Evolutionary conservation across 176 grass and related monocot genomes (phyloP).

Genomic region (Elaeis guineensis): DNA sequence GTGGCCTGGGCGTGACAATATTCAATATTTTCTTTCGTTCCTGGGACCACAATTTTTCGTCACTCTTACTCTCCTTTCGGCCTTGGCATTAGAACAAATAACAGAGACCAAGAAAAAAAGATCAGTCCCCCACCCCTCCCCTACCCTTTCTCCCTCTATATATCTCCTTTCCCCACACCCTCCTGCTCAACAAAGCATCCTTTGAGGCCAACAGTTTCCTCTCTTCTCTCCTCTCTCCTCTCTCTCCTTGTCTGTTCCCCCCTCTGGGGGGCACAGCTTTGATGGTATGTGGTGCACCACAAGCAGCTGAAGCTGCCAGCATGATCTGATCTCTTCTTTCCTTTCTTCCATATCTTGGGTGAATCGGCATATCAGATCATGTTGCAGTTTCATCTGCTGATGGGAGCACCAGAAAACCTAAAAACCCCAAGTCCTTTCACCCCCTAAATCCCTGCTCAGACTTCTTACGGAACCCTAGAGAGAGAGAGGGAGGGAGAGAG

Average conservation of each 20-base stretch:
- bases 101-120: not conserved
- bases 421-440: no score
- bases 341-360: not conserved
- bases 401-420: conserved; percentile 8
- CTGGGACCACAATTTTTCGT: not conserved
- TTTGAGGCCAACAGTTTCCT: no score
- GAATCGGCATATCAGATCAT: conserved; percentile 6
- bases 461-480: no score
- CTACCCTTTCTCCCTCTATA: no score
- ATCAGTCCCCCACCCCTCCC: no score
- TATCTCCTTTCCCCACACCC: no score
- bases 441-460: no score
- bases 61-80: not conserved
- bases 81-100: not conserved
- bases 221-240: no score
- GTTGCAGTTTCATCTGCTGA: conserved; percentile 18
- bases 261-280: not conserved
- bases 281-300: conserved; percentile 25
- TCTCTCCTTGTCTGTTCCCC: not conserved
- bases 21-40: not conserved
- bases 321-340: conserved; percentile 42
- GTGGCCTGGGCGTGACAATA: not conserved
- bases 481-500: no score
- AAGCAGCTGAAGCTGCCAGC: conserved; percentile 79
- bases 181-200: no score